phyloP scores from a whole-genome alignment of 805 yeast species.

The Komagataella kurtzmanii region DNA sequence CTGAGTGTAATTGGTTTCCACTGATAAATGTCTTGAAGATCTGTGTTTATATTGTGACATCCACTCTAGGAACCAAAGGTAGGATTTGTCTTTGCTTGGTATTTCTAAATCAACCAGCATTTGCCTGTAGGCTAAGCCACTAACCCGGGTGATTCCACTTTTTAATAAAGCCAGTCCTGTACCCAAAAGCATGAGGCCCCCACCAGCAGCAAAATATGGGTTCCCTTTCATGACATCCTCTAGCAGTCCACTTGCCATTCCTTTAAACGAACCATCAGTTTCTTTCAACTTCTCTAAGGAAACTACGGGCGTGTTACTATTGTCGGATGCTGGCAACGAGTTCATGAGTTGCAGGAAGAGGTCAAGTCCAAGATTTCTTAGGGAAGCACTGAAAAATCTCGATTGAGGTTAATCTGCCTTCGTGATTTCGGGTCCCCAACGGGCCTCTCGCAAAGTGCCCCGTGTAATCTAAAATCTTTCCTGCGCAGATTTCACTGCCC shows the following conservation, averaged over 20 bases:
- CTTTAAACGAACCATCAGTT: constrained; percentile 23
- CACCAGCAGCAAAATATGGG: constrained; percentile 98
- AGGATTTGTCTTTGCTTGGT: constrained; percentile 85
- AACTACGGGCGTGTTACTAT: background rate
- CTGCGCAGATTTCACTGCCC: background rate
- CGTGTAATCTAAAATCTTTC: background rate
- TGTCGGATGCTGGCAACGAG: background rate
- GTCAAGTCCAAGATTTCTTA: background rate
- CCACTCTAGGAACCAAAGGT: constrained; percentile 93
- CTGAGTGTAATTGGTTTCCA: constrained; percentile 74
- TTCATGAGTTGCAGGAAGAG: background rate
- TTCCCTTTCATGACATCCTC: constrained; percentile 49
- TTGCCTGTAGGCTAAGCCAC: constrained; percentile 65
- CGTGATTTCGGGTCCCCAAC: background rate
- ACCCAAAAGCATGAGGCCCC: constrained; percentile 94
- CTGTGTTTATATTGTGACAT: constrained; percentile 75
- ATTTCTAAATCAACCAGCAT: constrained; percentile 86
- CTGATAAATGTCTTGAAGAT: constrained; percentile 73
- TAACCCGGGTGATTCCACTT: constrained; percentile 47
- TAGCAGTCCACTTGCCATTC: constrained; percentile 24
- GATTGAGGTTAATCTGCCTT: background rate
- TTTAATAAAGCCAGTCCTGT: constrained; percentile 72
- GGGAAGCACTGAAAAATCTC: background rate
- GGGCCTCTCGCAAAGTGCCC: background rate
- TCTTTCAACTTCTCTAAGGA: constrained; percentile 8